Percentiles rank a stretch among this genome's conserved stretches.
Conservation (phyloP, 192 early-diverging fungal species). For the Coemansia sp. region DNA sequence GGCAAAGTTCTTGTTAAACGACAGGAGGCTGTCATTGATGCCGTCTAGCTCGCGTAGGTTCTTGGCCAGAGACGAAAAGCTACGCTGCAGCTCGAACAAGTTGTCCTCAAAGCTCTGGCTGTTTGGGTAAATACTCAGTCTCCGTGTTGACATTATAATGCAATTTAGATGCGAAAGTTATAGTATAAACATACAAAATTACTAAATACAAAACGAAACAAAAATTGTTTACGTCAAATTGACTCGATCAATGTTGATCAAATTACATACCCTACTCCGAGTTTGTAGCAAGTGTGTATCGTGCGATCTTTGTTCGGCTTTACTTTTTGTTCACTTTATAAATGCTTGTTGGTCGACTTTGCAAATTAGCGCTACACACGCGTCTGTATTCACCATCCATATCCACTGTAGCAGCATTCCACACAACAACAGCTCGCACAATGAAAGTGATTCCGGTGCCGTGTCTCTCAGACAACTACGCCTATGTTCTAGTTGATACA, state of each 20-base stretch:
- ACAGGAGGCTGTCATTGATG: constrained; percentile 46
- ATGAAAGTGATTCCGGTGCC: constrained; percentile 53
- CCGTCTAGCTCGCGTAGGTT: constrained; percentile 42
- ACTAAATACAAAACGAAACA: neutral
- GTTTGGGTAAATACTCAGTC: constrained; percentile 51
- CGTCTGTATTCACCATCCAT: neutral
- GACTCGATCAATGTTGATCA: neutral
- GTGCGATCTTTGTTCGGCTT: too few species aligned
- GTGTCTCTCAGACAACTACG: constrained; percentile 82
- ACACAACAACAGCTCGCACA: constrained; percentile 6
- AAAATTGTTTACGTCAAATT: neutral
- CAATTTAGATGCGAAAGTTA: neutral
- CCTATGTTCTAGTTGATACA: constrained; percentile 78
- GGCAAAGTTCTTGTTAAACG: constrained; percentile 52
- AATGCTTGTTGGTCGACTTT: constrained; percentile 6
- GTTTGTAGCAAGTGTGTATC: neutral
- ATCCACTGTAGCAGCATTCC: neutral
- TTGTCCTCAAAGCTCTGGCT: constrained; percentile 48
- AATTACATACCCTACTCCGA: neutral
- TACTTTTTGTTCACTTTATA: neutral
- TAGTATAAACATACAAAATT: neutral
- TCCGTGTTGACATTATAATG: constrained; percentile 34
- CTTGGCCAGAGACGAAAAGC: constrained; percentile 29
- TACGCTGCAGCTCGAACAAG: constrained; percentile 47
- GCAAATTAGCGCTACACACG: neutral